Percentiles rank a stretch among this genome's conserved stretches.
Evolutionary conservation across 306 rosid species (phyloP).

Genomic region (Herpetospermum pedunculosum): DNA sequence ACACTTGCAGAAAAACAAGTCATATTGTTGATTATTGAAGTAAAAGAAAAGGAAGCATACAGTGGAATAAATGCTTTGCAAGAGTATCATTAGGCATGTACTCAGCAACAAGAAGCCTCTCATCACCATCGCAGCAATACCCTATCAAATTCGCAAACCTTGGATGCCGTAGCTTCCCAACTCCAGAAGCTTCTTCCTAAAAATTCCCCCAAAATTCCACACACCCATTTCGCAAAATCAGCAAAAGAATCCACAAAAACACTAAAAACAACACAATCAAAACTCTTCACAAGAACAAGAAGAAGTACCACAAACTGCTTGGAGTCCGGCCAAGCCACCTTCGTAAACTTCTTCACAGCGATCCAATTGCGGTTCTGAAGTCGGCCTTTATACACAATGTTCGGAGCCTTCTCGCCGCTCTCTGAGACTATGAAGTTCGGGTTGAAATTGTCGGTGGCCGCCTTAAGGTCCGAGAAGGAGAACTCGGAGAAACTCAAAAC

Average conservation of each 20-base stretch:
- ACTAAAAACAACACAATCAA: not conserved
- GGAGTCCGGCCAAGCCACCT: slow-evolving; percentile 93
- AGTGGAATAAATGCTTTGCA: slow-evolving; percentile 95
- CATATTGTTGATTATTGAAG: not conserved
- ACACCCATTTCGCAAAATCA: not conserved
- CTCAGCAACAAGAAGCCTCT: slow-evolving; percentile 94
- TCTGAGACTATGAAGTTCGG: slow-evolving; percentile 72
- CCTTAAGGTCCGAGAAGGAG: slow-evolving; percentile 58
- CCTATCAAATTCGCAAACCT: slow-evolving; percentile 88
- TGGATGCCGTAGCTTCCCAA: slow-evolving; percentile 68
- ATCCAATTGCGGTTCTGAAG: slow-evolving; percentile 66
- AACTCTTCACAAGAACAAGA: not conserved
- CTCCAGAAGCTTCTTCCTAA: slow-evolving; percentile 86
- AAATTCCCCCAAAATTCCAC: slow-evolving; percentile 2
- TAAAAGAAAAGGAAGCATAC: slow-evolving; percentile 25
- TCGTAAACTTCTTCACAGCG: slow-evolving; percentile 92
- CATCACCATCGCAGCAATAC: slow-evolving; percentile 90
- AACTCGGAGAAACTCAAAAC: slow-evolving; percentile 58
- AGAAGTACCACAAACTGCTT: slow-evolving; percentile 62
- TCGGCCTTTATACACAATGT: slow-evolving; percentile 76
- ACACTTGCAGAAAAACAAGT: not conserved
- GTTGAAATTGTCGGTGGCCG: slow-evolving; percentile 78
- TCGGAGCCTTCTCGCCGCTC: slow-evolving; percentile 87
- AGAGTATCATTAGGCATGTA: slow-evolving; percentile 96
- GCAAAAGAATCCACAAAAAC: not conserved